Evolutionary conservation across 768 basidiomycete species (phyloP).

Genomic region (Boletales sp.): DNA sequence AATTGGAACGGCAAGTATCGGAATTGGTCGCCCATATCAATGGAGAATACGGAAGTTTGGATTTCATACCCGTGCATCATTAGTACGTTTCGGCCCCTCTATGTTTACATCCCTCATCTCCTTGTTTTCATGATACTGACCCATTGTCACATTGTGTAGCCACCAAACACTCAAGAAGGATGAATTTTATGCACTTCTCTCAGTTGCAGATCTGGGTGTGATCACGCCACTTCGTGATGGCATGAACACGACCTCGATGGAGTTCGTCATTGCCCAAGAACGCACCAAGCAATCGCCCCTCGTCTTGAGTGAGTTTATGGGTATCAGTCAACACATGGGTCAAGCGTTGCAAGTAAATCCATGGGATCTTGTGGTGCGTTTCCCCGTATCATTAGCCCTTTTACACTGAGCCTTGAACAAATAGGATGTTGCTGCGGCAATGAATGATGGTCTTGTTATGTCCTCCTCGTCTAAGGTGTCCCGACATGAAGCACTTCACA

Average conservation of each 20-base stretch:
- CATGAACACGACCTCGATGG: slow-evolving; percentile 99
- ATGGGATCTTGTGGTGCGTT: slow-evolving; percentile 84
- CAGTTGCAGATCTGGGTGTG: slow-evolving; percentile 89
- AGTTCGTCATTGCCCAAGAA: slow-evolving; percentile 94
- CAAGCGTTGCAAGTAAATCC: slow-evolving; percentile 92
- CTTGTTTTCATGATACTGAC: neutral
- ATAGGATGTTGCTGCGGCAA: slow-evolving; percentile 84
- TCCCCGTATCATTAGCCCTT: neutral
- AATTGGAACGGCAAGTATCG: slow-evolving; percentile 89
- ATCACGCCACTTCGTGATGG: slow-evolving; percentile 96
- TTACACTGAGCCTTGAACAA: neutral
- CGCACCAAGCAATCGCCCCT: slow-evolving; percentile 79
- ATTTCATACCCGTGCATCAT: slow-evolving; percentile 97
- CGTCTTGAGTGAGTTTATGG: slow-evolving; percentile 97
- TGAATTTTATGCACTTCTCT: slow-evolving; percentile 94
- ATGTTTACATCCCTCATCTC: no score
- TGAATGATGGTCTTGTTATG: slow-evolving; percentile 88
- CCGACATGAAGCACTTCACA: slow-evolving; percentile 75
- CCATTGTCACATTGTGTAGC: slow-evolving; percentile 38
- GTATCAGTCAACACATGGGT: slow-evolving; percentile 88
- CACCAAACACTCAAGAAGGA: slow-evolving; percentile 97
- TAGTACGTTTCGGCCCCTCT: slow-evolving; percentile 59
- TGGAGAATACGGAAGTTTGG: slow-evolving; percentile 89
- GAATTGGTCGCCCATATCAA: slow-evolving; percentile 95
- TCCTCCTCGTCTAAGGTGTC: slow-evolving; percentile 64